These are phyloP conservation scores for Neophaeococcomyces mojaviensis DNA, from an alignment of 2,329 filamentous ascomycete species.

Conservation along the genomic window DNA sequence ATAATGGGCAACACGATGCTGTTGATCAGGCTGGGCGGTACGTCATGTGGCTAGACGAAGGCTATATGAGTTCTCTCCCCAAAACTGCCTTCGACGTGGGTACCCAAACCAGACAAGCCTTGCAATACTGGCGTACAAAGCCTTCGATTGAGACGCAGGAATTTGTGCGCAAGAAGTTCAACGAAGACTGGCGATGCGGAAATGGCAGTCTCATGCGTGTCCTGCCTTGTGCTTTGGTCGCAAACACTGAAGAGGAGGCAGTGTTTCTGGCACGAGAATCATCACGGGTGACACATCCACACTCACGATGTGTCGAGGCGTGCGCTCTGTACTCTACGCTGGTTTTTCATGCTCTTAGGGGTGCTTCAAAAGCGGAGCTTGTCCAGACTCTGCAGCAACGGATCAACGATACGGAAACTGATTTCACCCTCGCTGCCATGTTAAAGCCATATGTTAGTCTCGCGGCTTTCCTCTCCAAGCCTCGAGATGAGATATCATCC, in stretches of 20 bases:
- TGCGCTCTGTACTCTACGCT: conserved; percentile 33
- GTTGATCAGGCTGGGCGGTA: conserved; percentile 30
- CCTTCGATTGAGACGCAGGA: neutral
- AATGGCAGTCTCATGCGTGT: conserved; percentile 40
- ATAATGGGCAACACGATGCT: conserved; percentile 22
- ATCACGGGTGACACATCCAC: conserved; percentile 33
- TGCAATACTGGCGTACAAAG: conserved; percentile 27
- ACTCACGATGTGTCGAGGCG: conserved; percentile 31
- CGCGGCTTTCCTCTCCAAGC: conserved; percentile 24
- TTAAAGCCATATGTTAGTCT: conserved; percentile 19
- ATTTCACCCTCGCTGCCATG: conserved; percentile 19
- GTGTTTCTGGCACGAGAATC: conserved; percentile 21
- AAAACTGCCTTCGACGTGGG: conserved; percentile 35
- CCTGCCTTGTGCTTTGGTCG: conserved; percentile 31
- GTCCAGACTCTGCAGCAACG: conserved; percentile 17
- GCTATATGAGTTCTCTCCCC: conserved; percentile 30
- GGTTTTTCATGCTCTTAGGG: conserved; percentile 26
- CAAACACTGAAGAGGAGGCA: conserved; percentile 19
- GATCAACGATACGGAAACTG: conserved; percentile 8
- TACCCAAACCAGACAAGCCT: conserved; percentile 25
- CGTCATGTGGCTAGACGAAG: conserved; percentile 30
- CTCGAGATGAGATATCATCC: conserved; percentile 25
- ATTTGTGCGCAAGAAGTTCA: conserved; percentile 10
- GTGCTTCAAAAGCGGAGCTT: conserved; percentile 23
- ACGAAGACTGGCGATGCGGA: conserved; percentile 25